phyloP scores from a whole-genome alignment of 768 basidiomycete genomes.

The Psilocybe subaeruginosa region DNA sequence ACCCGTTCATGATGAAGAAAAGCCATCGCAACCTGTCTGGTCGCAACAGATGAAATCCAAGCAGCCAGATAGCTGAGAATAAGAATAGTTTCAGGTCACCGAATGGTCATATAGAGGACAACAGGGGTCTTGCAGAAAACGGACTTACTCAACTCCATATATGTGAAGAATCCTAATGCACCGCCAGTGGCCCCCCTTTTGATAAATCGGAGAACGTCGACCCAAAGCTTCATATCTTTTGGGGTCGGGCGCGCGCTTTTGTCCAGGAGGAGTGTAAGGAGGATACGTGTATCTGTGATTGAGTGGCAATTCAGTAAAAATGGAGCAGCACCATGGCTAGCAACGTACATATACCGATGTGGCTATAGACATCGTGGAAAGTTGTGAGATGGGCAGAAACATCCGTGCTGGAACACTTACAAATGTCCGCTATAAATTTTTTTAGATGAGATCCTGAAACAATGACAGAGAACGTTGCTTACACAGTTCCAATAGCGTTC shows the following conservation, averaged over 20 bases:
- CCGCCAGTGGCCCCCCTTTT: slow-evolving; percentile 51
- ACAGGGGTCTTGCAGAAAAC: background rate
- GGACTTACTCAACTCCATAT: slow-evolving; percentile 53
- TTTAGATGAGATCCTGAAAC: background rate
- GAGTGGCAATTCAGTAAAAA: background rate
- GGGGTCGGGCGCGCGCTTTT: slow-evolving; percentile 42
- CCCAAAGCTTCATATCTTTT: slow-evolving; percentile 60
- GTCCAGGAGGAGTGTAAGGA: slow-evolving; percentile 51
- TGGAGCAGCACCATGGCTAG: background rate
- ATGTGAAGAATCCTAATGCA: slow-evolving; percentile 58
- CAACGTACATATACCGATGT: slow-evolving; percentile 56
- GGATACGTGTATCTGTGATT: slow-evolving; percentile 45
- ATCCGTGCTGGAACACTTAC: slow-evolving; percentile 26
- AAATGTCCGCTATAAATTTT: slow-evolving; percentile 37
- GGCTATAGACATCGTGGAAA: slow-evolving; percentile 29
- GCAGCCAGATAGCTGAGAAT: slow-evolving; percentile 8
- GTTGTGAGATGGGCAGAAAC: background rate
- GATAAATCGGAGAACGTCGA: slow-evolving; percentile 52
- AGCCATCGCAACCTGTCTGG: slow-evolving; percentile 47
- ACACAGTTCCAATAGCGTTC: slow-evolving; percentile 51
- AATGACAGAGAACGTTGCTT: slow-evolving; percentile 16
- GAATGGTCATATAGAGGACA: slow-evolving; percentile 24
- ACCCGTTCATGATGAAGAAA: slow-evolving; percentile 52
- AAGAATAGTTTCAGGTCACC: slow-evolving; percentile 36
- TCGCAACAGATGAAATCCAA: slow-evolving; percentile 45